Conservation (phyloP, 768 basidiomycete species). For the Suillus fuscotomentosus region DNA sequence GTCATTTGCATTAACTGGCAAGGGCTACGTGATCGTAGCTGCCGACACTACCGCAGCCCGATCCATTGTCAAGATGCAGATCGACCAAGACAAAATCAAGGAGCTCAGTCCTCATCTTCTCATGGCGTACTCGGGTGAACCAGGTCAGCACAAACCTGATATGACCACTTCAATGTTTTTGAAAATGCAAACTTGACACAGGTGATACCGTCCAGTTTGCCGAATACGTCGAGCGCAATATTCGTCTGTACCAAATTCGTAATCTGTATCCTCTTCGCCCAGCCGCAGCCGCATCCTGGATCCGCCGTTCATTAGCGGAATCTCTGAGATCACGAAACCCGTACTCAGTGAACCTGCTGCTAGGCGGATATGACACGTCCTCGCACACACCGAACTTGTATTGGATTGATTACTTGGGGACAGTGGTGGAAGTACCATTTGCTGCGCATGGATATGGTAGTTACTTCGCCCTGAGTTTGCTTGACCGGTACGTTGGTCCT, state of each 20-base stretch:
- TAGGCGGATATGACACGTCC: conserved; percentile 90
- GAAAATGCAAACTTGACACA: conserved; percentile 26
- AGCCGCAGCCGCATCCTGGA: conserved; percentile 91
- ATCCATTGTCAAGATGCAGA: conserved; percentile 97
- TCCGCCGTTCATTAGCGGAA: conserved; percentile 85
- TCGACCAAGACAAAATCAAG: conserved; percentile 96
- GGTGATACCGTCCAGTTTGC: conserved; percentile 97
- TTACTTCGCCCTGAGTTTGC: conserved; percentile 88
- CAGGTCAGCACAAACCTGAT: conserved; percentile 52
- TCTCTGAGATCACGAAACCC: conserved; percentile 85
- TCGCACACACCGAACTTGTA: conserved; percentile 74
- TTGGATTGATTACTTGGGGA: conserved; percentile 97
- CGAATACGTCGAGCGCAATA: conserved; percentile 94
- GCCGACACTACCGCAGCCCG: conserved; percentile 87
- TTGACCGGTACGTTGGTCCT: conserved; percentile 67
- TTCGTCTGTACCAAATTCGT: conserved; percentile 94
- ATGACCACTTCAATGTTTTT: conserved; percentile 2
- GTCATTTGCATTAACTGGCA: conserved; percentile 88
- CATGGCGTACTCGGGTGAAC: conserved; percentile 95
- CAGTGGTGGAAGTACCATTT: conserved; percentile 84
- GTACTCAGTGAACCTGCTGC: conserved; percentile 88
- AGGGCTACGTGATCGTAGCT: conserved; percentile 91
- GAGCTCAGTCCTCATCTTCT: conserved; percentile 84
- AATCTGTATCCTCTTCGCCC: conserved; percentile 89
- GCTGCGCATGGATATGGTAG: conserved; percentile 94